Conservation (phyloP, 202 grass and related monocot species). For the Hordeum pubiflorum region DNA sequence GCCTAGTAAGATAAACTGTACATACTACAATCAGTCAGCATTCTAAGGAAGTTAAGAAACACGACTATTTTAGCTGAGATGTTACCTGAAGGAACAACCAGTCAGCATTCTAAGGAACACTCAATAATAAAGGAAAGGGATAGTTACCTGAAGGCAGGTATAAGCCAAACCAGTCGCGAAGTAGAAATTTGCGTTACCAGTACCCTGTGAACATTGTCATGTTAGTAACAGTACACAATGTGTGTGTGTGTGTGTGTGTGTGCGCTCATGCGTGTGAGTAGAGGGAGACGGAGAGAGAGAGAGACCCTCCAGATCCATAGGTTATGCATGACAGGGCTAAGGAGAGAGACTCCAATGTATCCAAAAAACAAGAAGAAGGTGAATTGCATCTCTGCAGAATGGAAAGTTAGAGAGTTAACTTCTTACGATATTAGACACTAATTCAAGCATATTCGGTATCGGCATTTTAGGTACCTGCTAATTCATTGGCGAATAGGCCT, state of each 20-base stretch:
- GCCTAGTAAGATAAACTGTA: neutral
- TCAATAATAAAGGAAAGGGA: neutral
- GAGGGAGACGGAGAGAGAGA: neutral
- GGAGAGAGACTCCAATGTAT: slow-evolving; percentile 78
- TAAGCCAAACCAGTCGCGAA: slow-evolving; percentile 84
- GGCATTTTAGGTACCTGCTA: slow-evolving; percentile 57
- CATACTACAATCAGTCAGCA: neutral
- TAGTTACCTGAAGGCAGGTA: slow-evolving; percentile 90
- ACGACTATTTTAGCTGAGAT: neutral
- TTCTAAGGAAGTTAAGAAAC: neutral
- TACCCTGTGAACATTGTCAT: slow-evolving; percentile 55
- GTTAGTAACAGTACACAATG: neutral
- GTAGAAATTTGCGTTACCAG: slow-evolving; percentile 98
- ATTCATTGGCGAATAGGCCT: slow-evolving; percentile 82
- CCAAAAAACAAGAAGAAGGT: slow-evolving; percentile 94
- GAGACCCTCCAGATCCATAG: slow-evolving; percentile 97
- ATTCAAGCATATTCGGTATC: neutral
- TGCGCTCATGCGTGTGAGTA: neutral
- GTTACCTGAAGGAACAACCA: neutral
- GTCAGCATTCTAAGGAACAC: neutral
- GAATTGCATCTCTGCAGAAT: slow-evolving; percentile 90
- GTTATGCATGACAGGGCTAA: slow-evolving; percentile 97
- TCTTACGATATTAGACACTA: neutral
- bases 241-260: too few relatives aligned
- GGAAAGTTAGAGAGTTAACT: slow-evolving; percentile 23